Evolutionary conservation across 495 filamentous ascomycete species (phyloP).

Genomic region (Wilcoxina mikolae): DNA sequence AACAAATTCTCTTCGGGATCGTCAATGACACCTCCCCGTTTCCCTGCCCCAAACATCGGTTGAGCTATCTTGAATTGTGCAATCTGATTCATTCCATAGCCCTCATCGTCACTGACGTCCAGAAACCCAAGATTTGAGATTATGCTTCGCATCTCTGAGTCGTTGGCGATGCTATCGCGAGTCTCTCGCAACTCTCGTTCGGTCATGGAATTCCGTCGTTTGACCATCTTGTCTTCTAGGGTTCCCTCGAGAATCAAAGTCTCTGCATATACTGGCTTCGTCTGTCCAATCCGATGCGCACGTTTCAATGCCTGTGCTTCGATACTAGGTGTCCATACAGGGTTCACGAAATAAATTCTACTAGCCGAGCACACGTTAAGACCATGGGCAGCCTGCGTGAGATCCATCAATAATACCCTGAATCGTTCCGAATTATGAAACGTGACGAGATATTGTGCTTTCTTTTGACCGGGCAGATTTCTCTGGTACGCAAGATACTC

Average conservation of each 20-base stretch:
- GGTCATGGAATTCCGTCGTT: slow-evolving; percentile 61
- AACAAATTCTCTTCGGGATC: background rate
- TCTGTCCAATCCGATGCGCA: slow-evolving; percentile 76
- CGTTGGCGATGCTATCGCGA: slow-evolving; percentile 56
- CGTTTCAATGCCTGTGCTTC: slow-evolving; percentile 88
- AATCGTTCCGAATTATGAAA: slow-evolving; percentile 55
- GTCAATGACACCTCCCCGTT: slow-evolving; percentile 13
- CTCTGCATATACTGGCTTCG: slow-evolving; percentile 65
- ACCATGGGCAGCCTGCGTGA: slow-evolving; percentile 72
- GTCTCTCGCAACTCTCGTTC: slow-evolving; percentile 54
- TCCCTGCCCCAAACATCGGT: slow-evolving; percentile 41
- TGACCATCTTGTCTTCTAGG: slow-evolving; percentile 71
- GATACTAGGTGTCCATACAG: slow-evolving; percentile 69
- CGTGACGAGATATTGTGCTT: slow-evolving; percentile 55
- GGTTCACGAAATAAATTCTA: slow-evolving; percentile 82
- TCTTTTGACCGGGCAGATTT: slow-evolving; percentile 42
- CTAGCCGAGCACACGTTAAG: slow-evolving; percentile 70
- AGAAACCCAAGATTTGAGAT: slow-evolving; percentile 59
- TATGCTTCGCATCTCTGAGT: slow-evolving; percentile 59
- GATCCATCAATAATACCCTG: slow-evolving; percentile 76
- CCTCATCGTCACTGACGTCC: slow-evolving; percentile 37
- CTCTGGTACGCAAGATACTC: slow-evolving; percentile 73
- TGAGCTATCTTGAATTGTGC: slow-evolving; percentile 40
- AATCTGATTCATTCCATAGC: slow-evolving; percentile 38
- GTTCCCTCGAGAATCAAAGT: slow-evolving; percentile 70